Conservation (phyloP, 169 alveolate species). For the Plasmodium cynomolgi region DNA sequence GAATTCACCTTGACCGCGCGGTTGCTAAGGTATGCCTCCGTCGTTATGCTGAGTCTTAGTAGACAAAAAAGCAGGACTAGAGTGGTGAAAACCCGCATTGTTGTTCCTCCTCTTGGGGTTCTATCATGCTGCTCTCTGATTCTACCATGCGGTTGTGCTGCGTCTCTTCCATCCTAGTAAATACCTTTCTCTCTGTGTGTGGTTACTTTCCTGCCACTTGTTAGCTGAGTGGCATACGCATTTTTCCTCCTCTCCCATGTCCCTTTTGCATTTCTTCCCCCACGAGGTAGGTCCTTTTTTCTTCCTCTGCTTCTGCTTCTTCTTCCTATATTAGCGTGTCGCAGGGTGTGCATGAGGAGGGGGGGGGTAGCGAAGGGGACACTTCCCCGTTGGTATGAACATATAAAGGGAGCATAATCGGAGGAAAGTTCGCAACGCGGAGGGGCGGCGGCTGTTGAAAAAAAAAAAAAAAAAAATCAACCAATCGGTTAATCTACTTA, state of each 20-base stretch:
- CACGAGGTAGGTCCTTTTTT: background rate
- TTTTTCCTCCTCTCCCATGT: background rate
- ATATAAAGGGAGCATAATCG: background rate
- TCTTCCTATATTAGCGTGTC: background rate
- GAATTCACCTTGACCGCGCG: slow-evolving; percentile 5
- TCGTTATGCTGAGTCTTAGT: background rate
- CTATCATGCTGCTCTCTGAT: background rate
- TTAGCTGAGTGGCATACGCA: background rate
- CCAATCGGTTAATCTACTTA: background rate
- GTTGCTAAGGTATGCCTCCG: slow-evolving; percentile 35
- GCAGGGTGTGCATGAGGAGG: background rate
- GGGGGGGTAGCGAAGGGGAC: background rate
- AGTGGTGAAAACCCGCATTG: slow-evolving; percentile 34
- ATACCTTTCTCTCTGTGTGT: background rate
- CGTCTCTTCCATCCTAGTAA: background rate
- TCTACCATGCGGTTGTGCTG: background rate
- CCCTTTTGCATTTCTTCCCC: background rate
- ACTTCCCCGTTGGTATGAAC: background rate
- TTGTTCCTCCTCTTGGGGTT: slow-evolving; percentile 23
- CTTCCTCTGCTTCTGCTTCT: background rate
- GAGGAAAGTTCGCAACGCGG: background rate
- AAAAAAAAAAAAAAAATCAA: no score
- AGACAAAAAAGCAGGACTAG: slow-evolving; percentile 11
- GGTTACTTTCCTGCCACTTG: background rate
- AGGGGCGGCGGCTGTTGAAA: background rate